Base-by-base conservation (phyloP, 2,329 filamentous ascomycete genomes). In the Fusarium duplospermum region DNA sequence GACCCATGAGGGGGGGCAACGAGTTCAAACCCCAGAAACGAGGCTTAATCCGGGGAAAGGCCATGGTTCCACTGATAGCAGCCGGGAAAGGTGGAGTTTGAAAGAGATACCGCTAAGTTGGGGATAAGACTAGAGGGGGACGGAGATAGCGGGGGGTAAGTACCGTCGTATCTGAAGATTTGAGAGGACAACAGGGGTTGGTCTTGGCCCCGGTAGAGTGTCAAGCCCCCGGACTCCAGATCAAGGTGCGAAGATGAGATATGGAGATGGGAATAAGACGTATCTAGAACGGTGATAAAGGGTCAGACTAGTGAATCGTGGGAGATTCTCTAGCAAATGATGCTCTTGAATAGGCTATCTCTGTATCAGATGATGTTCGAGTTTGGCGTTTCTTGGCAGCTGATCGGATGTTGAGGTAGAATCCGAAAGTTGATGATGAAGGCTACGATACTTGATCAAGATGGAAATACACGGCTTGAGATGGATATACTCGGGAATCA, bases 41-140 rank as follows among this genome's bases (percentile, higher is more conserved):
- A 58, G 65, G 42, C 35, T 38, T 38, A 64, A 72, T 77, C 76
- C 35, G 76, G 76, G 76, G 76, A 69, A 76, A 40, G 57, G 38
- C 31, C 71, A 70, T 64, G 64, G 47, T 36, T 16, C n/a, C 68
- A 62, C 63, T 74, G 71, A 74, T 76, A 76, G 64, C 60, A 54
- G 27, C 47, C 47, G 18, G 47, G 47, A 52, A 52, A 33, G 31
- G 40, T 62, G 36, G 56, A 27, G 29, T 47, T 29, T 31, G n/a
- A 50, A 18, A 18, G 20, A 60, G 67, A 71, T 70, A 69, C 61
- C 64, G 40, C 68, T 60, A 62, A 66, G 42, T 59, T 36, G 29
- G 42, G 45, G 42, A 24, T 69, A 66, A 58, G 56, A 58, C 56
- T 20, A 57, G 54, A 29, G 35, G 20, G 62, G 59, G 35, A 14